These are phyloP conservation scores for Agrocybe chaxingu DNA, from an alignment of 768 basidiomycete genomes.

Conservation along the genomic window DNA sequence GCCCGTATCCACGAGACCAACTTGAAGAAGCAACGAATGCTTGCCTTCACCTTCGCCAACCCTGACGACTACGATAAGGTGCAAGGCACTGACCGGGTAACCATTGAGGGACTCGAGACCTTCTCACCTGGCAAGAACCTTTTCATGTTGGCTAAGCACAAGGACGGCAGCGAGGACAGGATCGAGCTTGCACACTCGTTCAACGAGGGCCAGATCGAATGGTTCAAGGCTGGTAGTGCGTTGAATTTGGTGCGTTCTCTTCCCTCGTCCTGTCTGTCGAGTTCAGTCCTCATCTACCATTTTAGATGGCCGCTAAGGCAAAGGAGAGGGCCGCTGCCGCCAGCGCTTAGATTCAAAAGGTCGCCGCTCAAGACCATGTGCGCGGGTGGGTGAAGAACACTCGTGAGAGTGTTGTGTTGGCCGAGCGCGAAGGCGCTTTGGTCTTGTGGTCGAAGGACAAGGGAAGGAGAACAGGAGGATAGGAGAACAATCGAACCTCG, in stretches of 20 bases:
- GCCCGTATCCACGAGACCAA: conserved; percentile 98
- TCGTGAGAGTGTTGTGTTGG: no score
- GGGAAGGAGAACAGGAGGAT: no score
- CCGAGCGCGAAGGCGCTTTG: no score
- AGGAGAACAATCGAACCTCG: no score
- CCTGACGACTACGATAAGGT: conserved; percentile 94
- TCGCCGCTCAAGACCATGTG: no score
- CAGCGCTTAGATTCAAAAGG: conserved; percentile 6
- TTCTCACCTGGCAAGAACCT: conserved; percentile 94
- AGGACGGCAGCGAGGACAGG: conserved; percentile 73
- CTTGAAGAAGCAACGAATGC: conserved; percentile 99
- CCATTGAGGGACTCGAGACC: conserved; percentile 82
- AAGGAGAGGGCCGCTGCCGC: conserved; percentile 25
- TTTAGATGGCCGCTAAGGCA: conserved; percentile 67
- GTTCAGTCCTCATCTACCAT: conserved; percentile 6
- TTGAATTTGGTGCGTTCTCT: conserved; percentile 69
- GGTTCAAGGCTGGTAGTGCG: conserved; percentile 98
- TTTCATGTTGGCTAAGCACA: conserved; percentile 77
- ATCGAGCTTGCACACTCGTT: conserved; percentile 87
- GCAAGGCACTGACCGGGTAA: conserved; percentile 81
- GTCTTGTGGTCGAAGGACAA: no score
- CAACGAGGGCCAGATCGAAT: conserved; percentile 95
- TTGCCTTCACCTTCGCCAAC: conserved; percentile 90
- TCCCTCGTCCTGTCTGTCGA: not conserved
- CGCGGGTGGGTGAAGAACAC: no score